Conservation (phyloP, 2,329 filamentous ascomycete genomes). For the Colletotrichum tropicale region DNA sequence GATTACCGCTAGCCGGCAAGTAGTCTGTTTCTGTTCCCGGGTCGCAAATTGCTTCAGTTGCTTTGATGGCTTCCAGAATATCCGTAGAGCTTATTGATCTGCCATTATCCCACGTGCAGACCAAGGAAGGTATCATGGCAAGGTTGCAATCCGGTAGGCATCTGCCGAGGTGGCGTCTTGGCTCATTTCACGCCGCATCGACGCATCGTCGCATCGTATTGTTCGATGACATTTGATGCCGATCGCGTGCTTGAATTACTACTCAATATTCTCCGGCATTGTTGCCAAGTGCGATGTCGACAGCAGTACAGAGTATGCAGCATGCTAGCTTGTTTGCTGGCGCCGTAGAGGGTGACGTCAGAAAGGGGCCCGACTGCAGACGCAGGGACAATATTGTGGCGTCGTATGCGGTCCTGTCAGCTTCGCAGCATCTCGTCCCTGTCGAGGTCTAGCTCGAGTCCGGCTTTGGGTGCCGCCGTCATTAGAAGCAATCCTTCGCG, state of each 20-base stretch:
- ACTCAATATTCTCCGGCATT: background rate
- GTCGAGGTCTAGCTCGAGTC: background rate
- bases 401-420: background rate
- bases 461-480: background rate
- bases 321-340: background rate
- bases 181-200: background rate
- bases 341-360: slow-evolving; percentile 6
- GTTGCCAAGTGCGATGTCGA: background rate
- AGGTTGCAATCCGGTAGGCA: background rate
- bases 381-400: background rate
- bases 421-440: background rate
- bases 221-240: background rate
- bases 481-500: background rate
- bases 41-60: background rate
- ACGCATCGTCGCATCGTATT: background rate
- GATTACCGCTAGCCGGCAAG: background rate
- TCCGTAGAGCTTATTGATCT: background rate
- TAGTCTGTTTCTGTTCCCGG: background rate
- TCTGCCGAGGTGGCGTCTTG: background rate
- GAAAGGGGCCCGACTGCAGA: background rate
- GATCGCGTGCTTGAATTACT: background rate
- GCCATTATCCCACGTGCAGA: background rate
- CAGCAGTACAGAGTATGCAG: background rate
- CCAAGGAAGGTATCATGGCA: background rate
- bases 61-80: background rate